A percentile compares a stretch with the other conserved stretches of the same genome.
These are phyloP conservation scores for Conticribra guillardii DNA, from an alignment of 108 stramenopile species.

Conservation along the genomic window DNA sequence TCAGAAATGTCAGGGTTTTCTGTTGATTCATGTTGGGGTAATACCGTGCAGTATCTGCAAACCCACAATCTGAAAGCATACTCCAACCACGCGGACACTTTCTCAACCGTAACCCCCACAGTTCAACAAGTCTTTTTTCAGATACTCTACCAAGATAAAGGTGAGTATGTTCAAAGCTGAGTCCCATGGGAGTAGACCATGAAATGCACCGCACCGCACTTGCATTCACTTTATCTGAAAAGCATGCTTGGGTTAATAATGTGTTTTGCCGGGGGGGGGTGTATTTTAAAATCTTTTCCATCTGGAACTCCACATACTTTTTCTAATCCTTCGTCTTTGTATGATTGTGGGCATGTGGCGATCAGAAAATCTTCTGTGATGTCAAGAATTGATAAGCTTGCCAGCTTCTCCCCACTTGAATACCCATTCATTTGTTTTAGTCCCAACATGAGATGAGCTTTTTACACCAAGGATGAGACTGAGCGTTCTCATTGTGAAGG, in stretches of 20 bases:
- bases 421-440: background rate
- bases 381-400: constrained; percentile 12
- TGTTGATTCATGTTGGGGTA: constrained; percentile 17
- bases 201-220: constrained; percentile 28
- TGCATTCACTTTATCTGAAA: constrained; percentile 13
- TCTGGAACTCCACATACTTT: constrained; percentile 5
- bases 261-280: constrained; percentile 16
- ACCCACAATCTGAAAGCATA: constrained; percentile 21
- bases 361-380: constrained; percentile 16
- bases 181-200: constrained; percentile 23
- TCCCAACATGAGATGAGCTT: too few relatives aligned
- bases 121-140: constrained; percentile 13
- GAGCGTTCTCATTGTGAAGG: background rate
- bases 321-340: constrained; percentile 9
- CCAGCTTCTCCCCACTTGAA: constrained; percentile 8
- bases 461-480: background rate
- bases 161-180: constrained; percentile 27
- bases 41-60: constrained; percentile 8
- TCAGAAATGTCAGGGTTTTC: constrained; percentile 14
- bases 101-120: constrained; percentile 9
- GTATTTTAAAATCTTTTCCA: constrained; percentile 22
- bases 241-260: constrained; percentile 13
- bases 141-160: constrained; percentile 10
- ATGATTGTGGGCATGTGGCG: constrained; percentile 8
- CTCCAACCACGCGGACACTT: constrained; percentile 18